phyloP scores from a whole-genome alignment of 805 yeast species.

The Kuraishia borneana region DNA sequence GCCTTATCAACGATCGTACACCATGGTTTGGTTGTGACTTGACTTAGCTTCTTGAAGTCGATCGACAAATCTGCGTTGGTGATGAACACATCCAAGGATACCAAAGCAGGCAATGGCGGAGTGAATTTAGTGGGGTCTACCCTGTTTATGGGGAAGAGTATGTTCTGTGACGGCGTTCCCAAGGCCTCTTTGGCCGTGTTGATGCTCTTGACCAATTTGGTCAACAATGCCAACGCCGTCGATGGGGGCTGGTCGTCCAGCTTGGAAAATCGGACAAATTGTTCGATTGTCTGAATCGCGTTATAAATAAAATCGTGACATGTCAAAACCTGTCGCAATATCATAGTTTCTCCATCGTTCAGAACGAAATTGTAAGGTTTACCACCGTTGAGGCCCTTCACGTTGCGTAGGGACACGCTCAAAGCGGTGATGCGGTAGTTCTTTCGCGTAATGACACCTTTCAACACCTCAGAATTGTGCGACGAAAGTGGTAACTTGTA shows the following conservation, averaged over 20 bases:
- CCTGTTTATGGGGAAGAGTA: slow-evolving; percentile 49
- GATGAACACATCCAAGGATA: slow-evolving; percentile 47
- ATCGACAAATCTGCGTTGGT: slow-evolving; percentile 52
- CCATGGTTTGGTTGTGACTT: slow-evolving; percentile 55
- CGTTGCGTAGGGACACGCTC: slow-evolving; percentile 23
- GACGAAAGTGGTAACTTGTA: slow-evolving; percentile 50
- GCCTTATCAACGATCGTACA: slow-evolving; percentile 30
- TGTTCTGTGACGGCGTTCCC: slow-evolving; percentile 39
- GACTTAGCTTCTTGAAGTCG: slow-evolving; percentile 41
- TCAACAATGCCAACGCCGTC: slow-evolving; percentile 12
- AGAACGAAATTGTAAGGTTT: slow-evolving; percentile 24
- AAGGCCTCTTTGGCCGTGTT: slow-evolving; percentile 23
- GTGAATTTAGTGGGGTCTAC: slow-evolving; percentile 24
- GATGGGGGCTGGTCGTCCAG: slow-evolving; percentile 2
- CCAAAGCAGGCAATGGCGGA: slow-evolving; percentile 33
- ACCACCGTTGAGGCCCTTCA: slow-evolving; percentile 28
- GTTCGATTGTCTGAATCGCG: slow-evolving; percentile 29
- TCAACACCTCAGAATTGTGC: slow-evolving; percentile 40
- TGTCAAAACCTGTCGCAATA: slow-evolving; percentile 29
- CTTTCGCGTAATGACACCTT: slow-evolving; percentile 49
- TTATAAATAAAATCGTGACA: slow-evolving; percentile 24
- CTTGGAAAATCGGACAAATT: slow-evolving; percentile 11
- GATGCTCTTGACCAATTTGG: slow-evolving; percentile 18
- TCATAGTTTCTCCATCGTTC: slow-evolving; percentile 23
- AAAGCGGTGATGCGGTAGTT: slow-evolving; percentile 42